Evolutionary conservation across 2,329 filamentous ascomycete genomes (phyloP).

Genomic region (Madurella fahalii): DNA sequence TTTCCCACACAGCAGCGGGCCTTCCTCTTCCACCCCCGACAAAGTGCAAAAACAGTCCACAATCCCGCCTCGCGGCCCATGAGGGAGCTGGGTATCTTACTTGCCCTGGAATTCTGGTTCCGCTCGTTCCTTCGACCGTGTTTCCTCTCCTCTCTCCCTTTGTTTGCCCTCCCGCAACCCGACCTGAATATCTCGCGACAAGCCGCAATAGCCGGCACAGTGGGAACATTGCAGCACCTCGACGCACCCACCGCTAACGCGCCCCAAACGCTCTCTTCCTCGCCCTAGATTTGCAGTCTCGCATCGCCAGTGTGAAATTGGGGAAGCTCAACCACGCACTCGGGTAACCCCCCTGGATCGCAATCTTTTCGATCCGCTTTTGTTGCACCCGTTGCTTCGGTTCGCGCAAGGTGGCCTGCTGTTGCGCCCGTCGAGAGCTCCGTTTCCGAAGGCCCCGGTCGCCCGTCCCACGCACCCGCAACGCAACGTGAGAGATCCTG

Average conservation of each 20-base stretch:
- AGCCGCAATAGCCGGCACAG: neutral
- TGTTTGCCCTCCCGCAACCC: neutral
- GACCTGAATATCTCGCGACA: neutral
- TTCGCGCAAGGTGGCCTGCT: constrained; percentile 22
- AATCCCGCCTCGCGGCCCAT: constrained; percentile 9
- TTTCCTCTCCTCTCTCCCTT: neutral
- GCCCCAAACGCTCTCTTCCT: neutral
- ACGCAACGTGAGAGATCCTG: constrained; percentile 20
- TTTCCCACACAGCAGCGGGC: constrained; percentile 17
- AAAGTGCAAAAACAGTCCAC: constrained; percentile 9
- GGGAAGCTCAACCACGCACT: neutral
- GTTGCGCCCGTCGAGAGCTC: constrained; percentile 10
- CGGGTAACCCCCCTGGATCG: constrained; percentile 2
- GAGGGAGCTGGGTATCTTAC: constrained; percentile 10
- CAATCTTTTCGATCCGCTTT: constrained; percentile 11
- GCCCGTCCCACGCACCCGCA: constrained; percentile 20
- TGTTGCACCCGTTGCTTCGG: constrained; percentile 21
- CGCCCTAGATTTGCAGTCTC: constrained; percentile 6
- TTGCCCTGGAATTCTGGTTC: constrained; percentile 2
- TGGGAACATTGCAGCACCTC: neutral
- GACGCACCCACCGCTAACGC: neutral
- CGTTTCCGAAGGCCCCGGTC: constrained; percentile 15
- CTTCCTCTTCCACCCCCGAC: constrained; percentile 16
- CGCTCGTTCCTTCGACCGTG: constrained; percentile 5
- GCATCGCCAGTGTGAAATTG: neutral